These are phyloP conservation scores for Hypomontagnella submonticulosa DNA, from an alignment of 495 filamentous ascomycete genomes.

Conservation along the genomic window DNA sequence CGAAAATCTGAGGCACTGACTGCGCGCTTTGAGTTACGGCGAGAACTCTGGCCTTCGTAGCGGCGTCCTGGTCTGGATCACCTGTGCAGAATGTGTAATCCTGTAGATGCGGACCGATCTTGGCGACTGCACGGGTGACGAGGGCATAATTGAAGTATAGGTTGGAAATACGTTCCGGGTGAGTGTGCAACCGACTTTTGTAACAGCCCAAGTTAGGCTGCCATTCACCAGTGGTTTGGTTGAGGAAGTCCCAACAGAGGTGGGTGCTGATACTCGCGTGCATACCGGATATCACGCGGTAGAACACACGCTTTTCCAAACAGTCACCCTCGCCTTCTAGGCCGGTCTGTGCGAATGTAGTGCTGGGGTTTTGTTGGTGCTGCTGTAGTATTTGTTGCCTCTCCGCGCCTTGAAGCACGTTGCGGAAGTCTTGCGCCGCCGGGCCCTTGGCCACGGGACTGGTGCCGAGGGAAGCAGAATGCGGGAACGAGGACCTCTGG, in stretches of 20 bases:
- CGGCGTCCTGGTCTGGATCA: slow-evolving; percentile 78
- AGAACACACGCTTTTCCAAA: slow-evolving; percentile 96
- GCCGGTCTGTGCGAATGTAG: slow-evolving; percentile 62
- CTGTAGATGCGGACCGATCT: slow-evolving; percentile 85
- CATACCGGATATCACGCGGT: slow-evolving; percentile 95
- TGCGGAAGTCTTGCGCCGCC: slow-evolving; percentile 85
- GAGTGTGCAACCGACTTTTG: slow-evolving; percentile 79
- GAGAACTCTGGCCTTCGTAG: slow-evolving; percentile 82
- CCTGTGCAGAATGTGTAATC: slow-evolving; percentile 91
- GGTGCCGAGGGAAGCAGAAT: slow-evolving; percentile 57
- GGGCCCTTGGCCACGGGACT: slow-evolving; percentile 60
- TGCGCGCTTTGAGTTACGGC: slow-evolving; percentile 74
- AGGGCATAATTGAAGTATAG: slow-evolving; percentile 99
- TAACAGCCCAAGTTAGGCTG: slow-evolving; percentile 92
- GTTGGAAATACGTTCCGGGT: slow-evolving; percentile 94
- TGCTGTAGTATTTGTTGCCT: slow-evolving; percentile 69
- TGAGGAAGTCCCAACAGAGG: slow-evolving; percentile 95
- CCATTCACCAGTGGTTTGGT: slow-evolving; percentile 95
- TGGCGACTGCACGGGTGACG: slow-evolving; percentile 86
- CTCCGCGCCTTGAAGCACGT: slow-evolving; percentile 78
- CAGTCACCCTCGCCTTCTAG: slow-evolving; percentile 88
- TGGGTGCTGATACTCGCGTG: slow-evolving; percentile 96
- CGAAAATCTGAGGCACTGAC: slow-evolving; percentile 81
- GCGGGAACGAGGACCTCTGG: slow-evolving; percentile 70
- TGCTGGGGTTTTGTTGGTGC: slow-evolving; percentile 61